phyloP scores from a whole-genome alignment of 495 filamentous ascomycete genomes.

The Pyrenula aspistea region DNA sequence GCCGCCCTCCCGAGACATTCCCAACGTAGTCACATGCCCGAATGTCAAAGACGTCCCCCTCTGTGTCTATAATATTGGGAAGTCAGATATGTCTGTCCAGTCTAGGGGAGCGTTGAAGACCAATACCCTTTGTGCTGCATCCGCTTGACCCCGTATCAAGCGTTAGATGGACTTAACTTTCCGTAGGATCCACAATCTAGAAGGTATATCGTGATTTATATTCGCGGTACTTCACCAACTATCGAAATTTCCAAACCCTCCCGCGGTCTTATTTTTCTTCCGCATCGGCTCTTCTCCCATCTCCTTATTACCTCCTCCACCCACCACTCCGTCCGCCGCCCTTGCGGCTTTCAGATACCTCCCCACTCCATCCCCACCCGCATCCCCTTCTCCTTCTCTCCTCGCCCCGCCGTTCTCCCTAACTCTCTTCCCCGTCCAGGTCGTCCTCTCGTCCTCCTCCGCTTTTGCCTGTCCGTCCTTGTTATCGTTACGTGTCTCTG shows the following conservation, averaged over 20 bases:
- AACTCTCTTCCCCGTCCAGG: slow-evolving; percentile 85
- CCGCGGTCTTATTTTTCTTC: slow-evolving; percentile 64
- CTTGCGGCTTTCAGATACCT: slow-evolving; percentile 63
- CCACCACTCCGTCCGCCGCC: slow-evolving; percentile 20
- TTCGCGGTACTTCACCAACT: too few relatives aligned
- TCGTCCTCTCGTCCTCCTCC: slow-evolving; percentile 66
- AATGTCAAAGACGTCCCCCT: too few relatives aligned
- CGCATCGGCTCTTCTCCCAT: slow-evolving; percentile 58
- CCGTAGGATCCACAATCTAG: too few relatives aligned
- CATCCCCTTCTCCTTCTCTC: slow-evolving; percentile 27
- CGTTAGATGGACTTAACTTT: too few relatives aligned
- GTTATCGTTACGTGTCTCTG: slow-evolving; percentile 40
- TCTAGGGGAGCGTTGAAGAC: too few relatives aligned
- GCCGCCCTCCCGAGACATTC: too few relatives aligned
- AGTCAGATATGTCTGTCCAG: too few relatives aligned
- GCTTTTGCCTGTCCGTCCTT: slow-evolving; percentile 29
- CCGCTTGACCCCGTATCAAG: too few relatives aligned
- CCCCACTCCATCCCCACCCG: slow-evolving; percentile 46
- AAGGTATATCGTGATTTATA: too few relatives aligned
- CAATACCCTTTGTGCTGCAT: too few relatives aligned
- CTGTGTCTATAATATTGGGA: too few relatives aligned
- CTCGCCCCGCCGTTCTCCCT: slow-evolving; percentile 47
- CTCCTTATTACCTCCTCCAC: slow-evolving; percentile 40
- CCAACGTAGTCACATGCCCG: too few relatives aligned
- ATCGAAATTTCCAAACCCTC: slow-evolving; percentile 93